These are phyloP conservation scores for Raddia distichophylla DNA, from an alignment of 176 grass and related monocot genomes.

Conservation along the genomic window DNA sequence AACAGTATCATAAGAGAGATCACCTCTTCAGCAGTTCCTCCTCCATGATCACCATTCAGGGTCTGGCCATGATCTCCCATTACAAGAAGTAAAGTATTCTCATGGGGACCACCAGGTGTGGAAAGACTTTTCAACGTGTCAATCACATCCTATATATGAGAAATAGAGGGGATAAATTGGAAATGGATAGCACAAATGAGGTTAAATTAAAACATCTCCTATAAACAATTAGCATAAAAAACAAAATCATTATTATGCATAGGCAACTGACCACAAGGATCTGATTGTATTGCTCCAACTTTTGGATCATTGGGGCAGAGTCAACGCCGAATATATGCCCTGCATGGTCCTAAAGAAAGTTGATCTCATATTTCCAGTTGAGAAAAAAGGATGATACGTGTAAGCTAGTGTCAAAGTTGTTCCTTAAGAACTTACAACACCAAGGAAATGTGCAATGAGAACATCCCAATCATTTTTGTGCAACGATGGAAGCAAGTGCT, in stretches of 20 bases:
- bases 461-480: slow-evolving; percentile 88
- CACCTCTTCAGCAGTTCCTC: slow-evolving; percentile 93
- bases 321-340: slow-evolving; percentile 97
- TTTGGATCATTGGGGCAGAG: slow-evolving; percentile 86
- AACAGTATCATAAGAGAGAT: slow-evolving; percentile 41
- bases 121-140: slow-evolving; percentile 69
- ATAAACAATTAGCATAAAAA: background rate
- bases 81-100: slow-evolving; percentile 89
- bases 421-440: slow-evolving; percentile 70
- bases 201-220: slow-evolving; percentile 3
- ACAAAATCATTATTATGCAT: slow-evolving; percentile 2
- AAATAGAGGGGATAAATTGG: slow-evolving; percentile 5
- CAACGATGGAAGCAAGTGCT: slow-evolving; percentile 86
- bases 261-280: slow-evolving; percentile 63
- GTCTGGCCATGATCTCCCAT: slow-evolving; percentile 99
- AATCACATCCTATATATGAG: slow-evolving; percentile 64
- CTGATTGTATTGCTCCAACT: slow-evolving; percentile 92
- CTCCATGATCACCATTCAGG: slow-evolving; percentile 96
- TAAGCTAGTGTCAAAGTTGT: background rate
- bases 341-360: slow-evolving; percentile 92
- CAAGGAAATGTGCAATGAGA: slow-evolving; percentile 99
- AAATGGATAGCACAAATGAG: slow-evolving; percentile 1
- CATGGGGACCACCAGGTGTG: slow-evolving; percentile 68
- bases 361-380: slow-evolving; percentile 52
- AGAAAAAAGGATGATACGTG: slow-evolving; percentile 25